Evolutionary conservation across 768 basidiomycete species (phyloP).

Genomic region (Mycena maculata): DNA sequence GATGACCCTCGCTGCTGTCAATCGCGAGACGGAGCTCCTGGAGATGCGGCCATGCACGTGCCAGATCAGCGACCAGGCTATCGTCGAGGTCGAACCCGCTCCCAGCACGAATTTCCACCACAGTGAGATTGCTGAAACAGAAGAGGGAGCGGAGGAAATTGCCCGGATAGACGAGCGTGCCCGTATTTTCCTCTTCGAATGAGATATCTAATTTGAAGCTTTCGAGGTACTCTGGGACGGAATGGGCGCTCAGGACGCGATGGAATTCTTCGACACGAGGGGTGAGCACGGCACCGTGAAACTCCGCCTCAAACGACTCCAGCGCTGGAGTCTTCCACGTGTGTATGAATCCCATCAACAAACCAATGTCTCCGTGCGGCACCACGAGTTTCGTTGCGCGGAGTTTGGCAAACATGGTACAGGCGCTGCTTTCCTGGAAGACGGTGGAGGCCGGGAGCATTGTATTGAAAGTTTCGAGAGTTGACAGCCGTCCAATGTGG

Average conservation of each 20-base stretch:
- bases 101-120: not conserved
- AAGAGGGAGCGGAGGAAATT: not conserved
- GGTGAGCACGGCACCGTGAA: not conserved
- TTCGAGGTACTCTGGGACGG: not conserved
- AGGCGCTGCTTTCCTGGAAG: not conserved
- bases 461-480: not conserved
- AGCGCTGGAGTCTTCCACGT: not conserved
- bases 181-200: no score
- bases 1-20: no score
- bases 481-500: not conserved
- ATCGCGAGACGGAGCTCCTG: not conserved
- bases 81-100: conserved; percentile 11
- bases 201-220: not conserved
- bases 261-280: not conserved
- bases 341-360: not conserved
- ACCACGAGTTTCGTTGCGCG: not conserved
- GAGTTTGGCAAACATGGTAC: not conserved
- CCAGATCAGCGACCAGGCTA: not conserved
- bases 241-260: not conserved
- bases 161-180: not conserved
- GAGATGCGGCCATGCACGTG: conserved; percentile 5
- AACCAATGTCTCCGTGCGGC: not conserved
- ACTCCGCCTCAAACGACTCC: not conserved
- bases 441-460: not conserved
- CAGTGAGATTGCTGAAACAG: not conserved